Base-by-base conservation (phyloP, 352 stramenopile genomes). In the Phytophthora pseudosyringae region DNA sequence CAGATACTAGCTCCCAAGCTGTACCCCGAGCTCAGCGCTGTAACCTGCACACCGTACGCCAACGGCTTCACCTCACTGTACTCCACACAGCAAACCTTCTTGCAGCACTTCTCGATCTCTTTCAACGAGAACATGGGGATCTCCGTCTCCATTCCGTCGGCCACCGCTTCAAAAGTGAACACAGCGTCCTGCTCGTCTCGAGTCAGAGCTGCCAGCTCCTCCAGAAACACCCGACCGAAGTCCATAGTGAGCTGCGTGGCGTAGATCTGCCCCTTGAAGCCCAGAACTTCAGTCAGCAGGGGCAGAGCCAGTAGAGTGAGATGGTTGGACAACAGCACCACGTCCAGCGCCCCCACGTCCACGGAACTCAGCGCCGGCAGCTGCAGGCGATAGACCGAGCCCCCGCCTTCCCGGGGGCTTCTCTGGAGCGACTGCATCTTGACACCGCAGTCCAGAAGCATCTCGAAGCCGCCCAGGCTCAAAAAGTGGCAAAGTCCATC, bases 401-500 rank as follows among this genome's bases (percentile, higher is more conserved):
- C 11, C 9, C 47, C 44, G 13, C 8, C 43, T 59, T 40, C 16
- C 16, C 51, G 26, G 3, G 15, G 0, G 0, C 60, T 54, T 28
- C 18, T 54, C 18, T 45, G 33, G 3, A 67, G 40, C 26, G 41
- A 69, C 49, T 69, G 61, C 28, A 63, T 49, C 18, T 61, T 69
- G 28, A 93, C 36, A 13, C 83, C 85, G 52, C 83, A 94, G 73
- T 96, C 88, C 45, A 96, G 73, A 52, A 96, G 75, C 46, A 96
- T 63, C 53, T 96, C 83, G 48, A 81, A 91, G 47, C 88, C 88
- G 51, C 80, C 84, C 25, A 94, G 75, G 59, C 80, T 88, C 41
- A 94, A 54, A 66, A 96, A 96, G 49, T 92, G 82, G 59, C 85
- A 93, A 1, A 93, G 70, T 31, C 76, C 82, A 63, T 90, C 80